phyloP scores from a whole-genome alignment of 345 rosid species.

The Eucalyptus caleyi region DNA sequence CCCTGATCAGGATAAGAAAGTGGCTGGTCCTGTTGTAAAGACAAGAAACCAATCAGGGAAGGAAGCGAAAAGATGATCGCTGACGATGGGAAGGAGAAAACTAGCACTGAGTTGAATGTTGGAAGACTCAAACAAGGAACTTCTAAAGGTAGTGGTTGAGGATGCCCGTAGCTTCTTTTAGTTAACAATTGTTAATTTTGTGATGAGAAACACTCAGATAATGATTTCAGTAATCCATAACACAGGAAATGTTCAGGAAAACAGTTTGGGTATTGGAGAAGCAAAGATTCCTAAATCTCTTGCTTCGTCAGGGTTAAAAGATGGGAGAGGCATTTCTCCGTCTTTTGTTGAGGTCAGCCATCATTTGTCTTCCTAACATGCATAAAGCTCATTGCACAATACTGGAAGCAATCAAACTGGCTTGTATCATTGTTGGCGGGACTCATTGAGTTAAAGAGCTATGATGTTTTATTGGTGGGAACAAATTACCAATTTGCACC shows the following conservation, averaged over 20 bases:
- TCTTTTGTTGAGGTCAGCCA: not conserved
- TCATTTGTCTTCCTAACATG: not conserved
- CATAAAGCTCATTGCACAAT: not conserved
- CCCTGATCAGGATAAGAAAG: not conserved
- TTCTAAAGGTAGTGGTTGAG: not conserved
- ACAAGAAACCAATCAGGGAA: not conserved
- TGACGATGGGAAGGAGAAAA: not conserved
- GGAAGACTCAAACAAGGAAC: not conserved
- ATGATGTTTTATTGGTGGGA: not conserved
- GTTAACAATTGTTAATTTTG: not conserved
- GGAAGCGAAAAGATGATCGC: not conserved
- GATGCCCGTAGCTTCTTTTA: not conserved
- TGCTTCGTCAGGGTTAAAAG: not conserved
- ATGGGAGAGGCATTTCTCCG: not conserved
- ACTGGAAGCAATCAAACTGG: not conserved
- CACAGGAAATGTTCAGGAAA: not conserved
- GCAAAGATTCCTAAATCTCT: not conserved
- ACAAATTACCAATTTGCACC: not conserved
- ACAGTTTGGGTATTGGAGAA: not conserved
- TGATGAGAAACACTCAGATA: not conserved
- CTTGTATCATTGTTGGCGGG: not conserved
- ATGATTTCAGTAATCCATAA: not conserved
- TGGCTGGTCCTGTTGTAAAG: not conserved
- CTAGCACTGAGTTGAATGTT: not conserved
- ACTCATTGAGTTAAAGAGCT: not conserved